Conservation (phyloP, 2,329 filamentous ascomycete species). For the Fusarium mundagurra region DNA sequence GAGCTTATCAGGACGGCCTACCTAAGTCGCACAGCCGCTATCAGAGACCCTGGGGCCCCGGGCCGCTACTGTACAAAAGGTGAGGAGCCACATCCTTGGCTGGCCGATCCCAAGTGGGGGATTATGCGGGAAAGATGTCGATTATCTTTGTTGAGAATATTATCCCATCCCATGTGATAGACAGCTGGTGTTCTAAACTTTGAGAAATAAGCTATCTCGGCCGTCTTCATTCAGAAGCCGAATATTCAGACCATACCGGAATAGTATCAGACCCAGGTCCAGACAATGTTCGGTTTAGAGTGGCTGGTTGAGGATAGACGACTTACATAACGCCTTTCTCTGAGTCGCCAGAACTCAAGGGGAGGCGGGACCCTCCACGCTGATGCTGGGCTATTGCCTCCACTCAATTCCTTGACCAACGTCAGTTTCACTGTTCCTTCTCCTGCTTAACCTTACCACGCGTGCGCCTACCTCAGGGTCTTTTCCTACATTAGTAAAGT, state of each 20-base stretch:
- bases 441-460: conserved; percentile 10
- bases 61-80: conserved; percentile 8
- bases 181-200: neutral
- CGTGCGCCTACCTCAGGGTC: neutral
- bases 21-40: conserved; percentile 10
- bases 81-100: conserved; percentile 28
- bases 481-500: neutral
- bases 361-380: conserved; percentile 30
- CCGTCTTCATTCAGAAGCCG: conserved; percentile 2
- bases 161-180: neutral
- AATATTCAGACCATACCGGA: conserved; percentile 18
- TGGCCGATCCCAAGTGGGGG: conserved; percentile 25
- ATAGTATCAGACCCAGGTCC: conserved; percentile 6
- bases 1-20: conserved; percentile 27
- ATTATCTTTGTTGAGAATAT: neutral
- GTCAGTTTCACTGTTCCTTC: neutral
- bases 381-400: conserved; percentile 5
- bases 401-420: conserved; percentile 12
- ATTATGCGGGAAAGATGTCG: neutral
- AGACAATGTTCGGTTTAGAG: conserved; percentile 21
- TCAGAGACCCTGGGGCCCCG: conserved; percentile 26
- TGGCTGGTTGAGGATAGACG: conserved; percentile 10
- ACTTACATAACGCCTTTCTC: conserved; percentile 36
- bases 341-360: conserved; percentile 27
- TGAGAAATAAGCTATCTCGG: neutral